Conservation (phyloP, 2,329 filamentous ascomycete species). For the Stemphylium vesicarium region DNA sequence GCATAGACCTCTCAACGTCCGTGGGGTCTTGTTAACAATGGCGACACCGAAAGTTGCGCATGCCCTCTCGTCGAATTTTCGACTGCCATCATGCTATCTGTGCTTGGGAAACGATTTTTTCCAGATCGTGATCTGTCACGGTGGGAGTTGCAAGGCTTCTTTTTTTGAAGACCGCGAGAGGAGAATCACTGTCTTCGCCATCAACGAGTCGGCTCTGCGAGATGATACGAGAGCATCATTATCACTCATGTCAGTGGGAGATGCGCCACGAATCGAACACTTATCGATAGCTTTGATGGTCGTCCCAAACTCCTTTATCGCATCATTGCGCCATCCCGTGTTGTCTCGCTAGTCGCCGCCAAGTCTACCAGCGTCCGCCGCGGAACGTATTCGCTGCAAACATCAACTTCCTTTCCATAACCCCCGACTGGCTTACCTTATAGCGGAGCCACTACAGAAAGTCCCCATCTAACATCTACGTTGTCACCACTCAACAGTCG, state of each 20-base stretch:
- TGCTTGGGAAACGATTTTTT: background rate
- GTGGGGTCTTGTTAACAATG: background rate
- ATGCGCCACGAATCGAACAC: background rate
- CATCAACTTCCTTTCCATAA: background rate
- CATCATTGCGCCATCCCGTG: slow-evolving; percentile 8
- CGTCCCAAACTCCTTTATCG: background rate
- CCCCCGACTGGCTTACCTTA: background rate
- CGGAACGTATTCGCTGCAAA: slow-evolving; percentile 1
- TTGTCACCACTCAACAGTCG: slow-evolving; percentile 17
- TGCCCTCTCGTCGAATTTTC: background rate
- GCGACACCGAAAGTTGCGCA: background rate
- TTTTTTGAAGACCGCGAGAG: background rate
- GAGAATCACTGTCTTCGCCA: background rate
- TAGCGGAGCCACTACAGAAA: slow-evolving; percentile 5
- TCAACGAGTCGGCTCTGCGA: background rate
- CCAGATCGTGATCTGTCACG: background rate
- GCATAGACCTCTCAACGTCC: background rate
- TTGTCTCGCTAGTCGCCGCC: slow-evolving; percentile 6
- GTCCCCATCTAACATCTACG: slow-evolving; percentile 19
- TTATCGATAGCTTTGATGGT: background rate
- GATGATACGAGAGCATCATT: background rate
- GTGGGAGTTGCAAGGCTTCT: background rate
- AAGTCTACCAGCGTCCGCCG: slow-evolving; percentile 4
- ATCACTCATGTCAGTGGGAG: background rate
- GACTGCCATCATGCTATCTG: background rate